These are phyloP conservation scores for Priceomyces fermenticarens DNA, from an alignment of 805 yeast genomes.

Conservation along the genomic window DNA sequence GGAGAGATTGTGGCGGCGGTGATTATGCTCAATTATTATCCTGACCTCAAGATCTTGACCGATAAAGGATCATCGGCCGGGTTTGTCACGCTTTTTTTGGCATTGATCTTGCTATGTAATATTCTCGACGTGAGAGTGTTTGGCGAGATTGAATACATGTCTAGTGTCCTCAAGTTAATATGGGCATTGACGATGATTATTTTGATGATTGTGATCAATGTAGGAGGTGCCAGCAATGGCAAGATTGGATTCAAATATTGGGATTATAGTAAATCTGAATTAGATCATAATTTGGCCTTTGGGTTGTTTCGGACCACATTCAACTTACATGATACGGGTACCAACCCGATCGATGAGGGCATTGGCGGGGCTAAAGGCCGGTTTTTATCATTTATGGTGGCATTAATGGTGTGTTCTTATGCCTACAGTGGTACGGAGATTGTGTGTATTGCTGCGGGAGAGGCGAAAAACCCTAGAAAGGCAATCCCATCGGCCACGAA, in stretches of 20 bases:
- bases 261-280: conserved; percentile 52
- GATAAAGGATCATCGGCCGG: conserved; percentile 46
- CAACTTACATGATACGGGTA: conserved; percentile 60
- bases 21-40: conserved; percentile 69
- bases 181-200: conserved; percentile 53
- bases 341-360: conserved; percentile 48
- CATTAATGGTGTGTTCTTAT: conserved; percentile 63
- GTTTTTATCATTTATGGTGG: conserved; percentile 57
- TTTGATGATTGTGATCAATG: conserved; percentile 61
- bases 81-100: conserved; percentile 60
- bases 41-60: conserved; percentile 49
- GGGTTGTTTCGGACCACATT: conserved; percentile 76
- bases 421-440: conserved; percentile 82
- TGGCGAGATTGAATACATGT: conserved; percentile 70
- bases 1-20: conserved; percentile 80
- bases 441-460: conserved; percentile 82
- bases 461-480: conserved; percentile 75
- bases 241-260: conserved; percentile 69
- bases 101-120: conserved; percentile 50
- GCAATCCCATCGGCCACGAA: conserved; percentile 76
- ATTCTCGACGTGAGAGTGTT: conserved; percentile 67
- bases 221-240: conserved; percentile 49
- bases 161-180: conserved; percentile 56
- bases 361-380: conserved; percentile 61
- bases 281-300: conserved; percentile 47